Percentiles rank a stretch among this genome's conserved stretches.
Conservation (phyloP, 345 rosid species). For the Eucalyptus polybractea region DNA sequence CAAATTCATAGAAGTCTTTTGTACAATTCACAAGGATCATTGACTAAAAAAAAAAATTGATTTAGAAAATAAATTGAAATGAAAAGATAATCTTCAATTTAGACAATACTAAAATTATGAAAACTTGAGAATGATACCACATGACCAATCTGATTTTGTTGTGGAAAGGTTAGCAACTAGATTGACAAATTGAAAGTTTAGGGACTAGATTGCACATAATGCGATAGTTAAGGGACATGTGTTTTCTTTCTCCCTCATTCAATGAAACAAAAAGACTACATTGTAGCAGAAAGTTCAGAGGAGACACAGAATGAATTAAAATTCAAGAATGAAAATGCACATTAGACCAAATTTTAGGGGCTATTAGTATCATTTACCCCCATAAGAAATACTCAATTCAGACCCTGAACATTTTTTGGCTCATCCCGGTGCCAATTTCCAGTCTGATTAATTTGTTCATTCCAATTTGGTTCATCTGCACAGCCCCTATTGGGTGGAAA, state of each 20-base stretch:
- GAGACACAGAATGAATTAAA: not conserved
- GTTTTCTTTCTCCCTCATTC: not conserved
- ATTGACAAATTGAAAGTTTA: not conserved
- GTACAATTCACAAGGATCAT: not conserved
- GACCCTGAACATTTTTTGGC: not conserved
- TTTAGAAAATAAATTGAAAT: not conserved
- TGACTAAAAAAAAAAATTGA: not conserved
- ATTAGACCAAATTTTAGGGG: not conserved
- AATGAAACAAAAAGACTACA: not conserved
- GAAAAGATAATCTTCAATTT: not conserved
- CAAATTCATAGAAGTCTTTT: not conserved
- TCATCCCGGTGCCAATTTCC: not conserved
- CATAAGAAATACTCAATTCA: not conserved
- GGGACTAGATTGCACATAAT: not conserved
- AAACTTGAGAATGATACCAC: not conserved
- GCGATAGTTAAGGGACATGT: not conserved
- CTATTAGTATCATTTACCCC: not conserved
- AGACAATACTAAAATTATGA: not conserved
- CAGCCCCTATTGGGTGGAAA: not conserved
- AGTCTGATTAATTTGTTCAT: not conserved
- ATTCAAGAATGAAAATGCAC: not conserved
- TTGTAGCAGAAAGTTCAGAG: not conserved
- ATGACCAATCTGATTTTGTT: not conserved
- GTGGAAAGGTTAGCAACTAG: not conserved
- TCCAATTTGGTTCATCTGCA: not conserved